A percentile compares a stretch with the other conserved stretches of the same genome.
These are phyloP conservation scores for Daldinia sp. DNA, from an alignment of 2,329 filamentous ascomycete genomes.

Conservation along the genomic window DNA sequence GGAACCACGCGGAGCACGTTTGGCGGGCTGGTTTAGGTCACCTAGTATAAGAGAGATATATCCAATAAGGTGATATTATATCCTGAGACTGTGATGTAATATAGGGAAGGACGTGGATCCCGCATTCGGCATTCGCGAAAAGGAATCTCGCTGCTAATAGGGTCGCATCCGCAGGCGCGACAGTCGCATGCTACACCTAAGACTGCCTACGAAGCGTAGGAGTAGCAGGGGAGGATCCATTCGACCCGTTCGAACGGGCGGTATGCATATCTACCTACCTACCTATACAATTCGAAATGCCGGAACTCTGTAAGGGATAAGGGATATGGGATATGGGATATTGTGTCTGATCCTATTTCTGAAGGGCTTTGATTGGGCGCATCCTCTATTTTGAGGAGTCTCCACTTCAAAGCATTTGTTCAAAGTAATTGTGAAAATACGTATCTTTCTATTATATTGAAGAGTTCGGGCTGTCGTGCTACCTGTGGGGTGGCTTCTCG, in stretches of 20 bases:
- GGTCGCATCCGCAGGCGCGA: neutral
- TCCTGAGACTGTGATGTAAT: neutral
- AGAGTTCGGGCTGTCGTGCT: no score
- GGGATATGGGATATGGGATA: no score
- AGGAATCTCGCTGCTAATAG: neutral
- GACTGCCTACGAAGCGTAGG: neutral
- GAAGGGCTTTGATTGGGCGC: no score
- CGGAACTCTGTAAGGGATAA: no score
- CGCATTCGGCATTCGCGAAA: slow-evolving; percentile 2
- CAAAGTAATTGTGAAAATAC: no score
- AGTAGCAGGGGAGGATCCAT: neutral
- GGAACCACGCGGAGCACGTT: neutral
- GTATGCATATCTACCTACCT: no score
- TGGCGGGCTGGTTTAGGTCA: neutral
- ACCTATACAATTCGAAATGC: no score
- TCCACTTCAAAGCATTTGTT: no score
- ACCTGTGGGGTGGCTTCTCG: no score
- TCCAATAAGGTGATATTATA: neutral
- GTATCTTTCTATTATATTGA: no score
- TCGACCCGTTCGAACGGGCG: neutral
- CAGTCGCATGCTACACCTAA: slow-evolving; percentile 3
- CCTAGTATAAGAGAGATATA: neutral
- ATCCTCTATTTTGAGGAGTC: no score
- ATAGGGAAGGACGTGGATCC: neutral
- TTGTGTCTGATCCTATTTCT: no score